Evolutionary conservation across 2,329 filamentous ascomycete species (phyloP).

Genomic region (Aureobasidium mangrovei): DNA sequence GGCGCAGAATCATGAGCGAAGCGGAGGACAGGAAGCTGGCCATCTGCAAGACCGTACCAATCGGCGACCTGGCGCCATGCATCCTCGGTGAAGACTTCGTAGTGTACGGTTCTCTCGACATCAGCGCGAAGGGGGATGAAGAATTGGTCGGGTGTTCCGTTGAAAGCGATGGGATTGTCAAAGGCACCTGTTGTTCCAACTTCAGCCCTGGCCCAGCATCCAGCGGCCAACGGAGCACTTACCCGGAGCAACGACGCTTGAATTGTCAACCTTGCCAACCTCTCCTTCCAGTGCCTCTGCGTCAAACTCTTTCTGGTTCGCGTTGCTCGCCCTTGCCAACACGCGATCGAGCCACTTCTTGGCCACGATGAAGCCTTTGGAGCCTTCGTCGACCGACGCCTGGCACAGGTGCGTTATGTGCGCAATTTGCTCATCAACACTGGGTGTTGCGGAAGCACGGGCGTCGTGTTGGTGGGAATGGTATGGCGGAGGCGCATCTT

Average conservation of each 20-base stretch:
- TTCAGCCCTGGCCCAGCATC: not conserved
- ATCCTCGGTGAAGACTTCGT: constrained; percentile 65
- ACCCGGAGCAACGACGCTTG: constrained; percentile 55
- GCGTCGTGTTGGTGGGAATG: constrained; percentile 18
- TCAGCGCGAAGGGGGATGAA: constrained; percentile 70
- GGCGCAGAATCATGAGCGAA: constrained; percentile 67
- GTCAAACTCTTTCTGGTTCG: constrained; percentile 45
- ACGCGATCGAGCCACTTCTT: constrained; percentile 69
- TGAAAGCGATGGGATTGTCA: constrained; percentile 18
- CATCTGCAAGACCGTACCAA: constrained; percentile 71
- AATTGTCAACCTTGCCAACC: constrained; percentile 79
- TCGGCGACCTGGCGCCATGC: constrained; percentile 74
- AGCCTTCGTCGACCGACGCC: constrained; percentile 55
- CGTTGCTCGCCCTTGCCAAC: constrained; percentile 54
- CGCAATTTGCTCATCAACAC: constrained; percentile 63
- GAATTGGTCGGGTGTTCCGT: constrained; percentile 18
- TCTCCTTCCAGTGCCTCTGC: constrained; percentile 54
- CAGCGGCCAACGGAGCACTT: not conserved
- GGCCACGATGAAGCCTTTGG: constrained; percentile 70
- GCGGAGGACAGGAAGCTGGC: constrained; percentile 63
- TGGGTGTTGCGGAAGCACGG: constrained; percentile 26
- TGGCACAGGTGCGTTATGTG: constrained; percentile 57
- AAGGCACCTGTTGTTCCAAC: constrained; percentile 19
- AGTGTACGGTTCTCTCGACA: constrained; percentile 55
- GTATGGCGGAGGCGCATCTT: constrained; percentile 20